Base-by-base conservation (phyloP, 495 filamentous ascomycete genomes). In the Aspergillus diversus region DNA sequence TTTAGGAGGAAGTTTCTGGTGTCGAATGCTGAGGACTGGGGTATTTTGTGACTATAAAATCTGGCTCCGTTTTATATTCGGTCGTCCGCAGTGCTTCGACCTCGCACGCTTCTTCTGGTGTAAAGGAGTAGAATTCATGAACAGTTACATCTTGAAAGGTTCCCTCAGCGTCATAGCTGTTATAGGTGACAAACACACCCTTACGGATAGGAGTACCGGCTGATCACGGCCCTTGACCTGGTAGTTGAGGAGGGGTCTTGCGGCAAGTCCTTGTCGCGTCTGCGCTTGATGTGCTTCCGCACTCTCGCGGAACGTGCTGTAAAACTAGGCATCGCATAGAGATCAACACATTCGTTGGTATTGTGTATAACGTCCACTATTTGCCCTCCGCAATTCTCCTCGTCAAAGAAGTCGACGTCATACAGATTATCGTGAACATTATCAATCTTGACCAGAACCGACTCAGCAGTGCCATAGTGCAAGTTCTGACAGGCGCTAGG, bases 301-400 rank as follows among this genome's bases (percentile, higher is more conserved):
- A 48, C 46, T 21, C 46, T 48, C 46, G 6, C 46, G 6, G 46
- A 48, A 7, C 16, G 12, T 2, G 46, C 46, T n/a, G 46, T 17
- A 49, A n/a, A 16, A 16, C 17, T 1, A 21, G 17, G 46, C 15
- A 49, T 17, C 5, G 46, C 46, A 21, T 11, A 21, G 17, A 49
- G 46, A 49, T 55, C 52, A 55, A 55, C 52, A 55, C 52, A 37
- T 37, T 8, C 52, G n/a, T 55, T 55, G 32, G 32, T 55, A 27
- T 55, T 55, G 52, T 55, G 13, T 55, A 55, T 35, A 16, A 35
- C 8, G 5, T 17, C 16, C 13, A 55, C 33, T 35, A 55, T 55
- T n/a, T 55, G 9, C 33, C 52, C 52, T 35, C 33, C 11, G 11
- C 52, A 55, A 35, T 37, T 21, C 11, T 55, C 52, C 31, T 37